A percentile compares a stretch with the other conserved stretches of the same genome.
Evolutionary conservation across 768 basidiomycete species (phyloP).

Genomic region (Austroboletus eburneus): DNA sequence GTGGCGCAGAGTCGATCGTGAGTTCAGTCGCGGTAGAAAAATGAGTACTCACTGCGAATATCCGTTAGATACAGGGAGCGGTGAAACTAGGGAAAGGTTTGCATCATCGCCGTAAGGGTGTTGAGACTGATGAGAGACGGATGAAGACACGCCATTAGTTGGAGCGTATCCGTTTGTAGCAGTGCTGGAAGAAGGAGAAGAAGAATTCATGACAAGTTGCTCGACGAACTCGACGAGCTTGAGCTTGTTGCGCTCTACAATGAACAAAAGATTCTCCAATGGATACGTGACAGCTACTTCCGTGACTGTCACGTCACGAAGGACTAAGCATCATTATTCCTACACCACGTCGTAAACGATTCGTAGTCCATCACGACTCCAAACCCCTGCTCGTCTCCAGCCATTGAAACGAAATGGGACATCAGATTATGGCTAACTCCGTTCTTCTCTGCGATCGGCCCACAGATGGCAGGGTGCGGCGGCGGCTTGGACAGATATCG

Average conservation of each 20-base stretch:
- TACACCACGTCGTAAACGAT: conserved; percentile 21
- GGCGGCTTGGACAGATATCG: conserved; percentile 47
- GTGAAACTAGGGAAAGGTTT: conserved; percentile 20
- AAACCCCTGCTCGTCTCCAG: conserved; percentile 28
- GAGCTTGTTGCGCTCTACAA: background rate
- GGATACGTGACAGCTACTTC: conserved; percentile 11
- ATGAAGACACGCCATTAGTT: conserved; percentile 45
- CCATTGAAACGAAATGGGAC: conserved; percentile 55
- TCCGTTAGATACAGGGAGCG: conserved; percentile 50
- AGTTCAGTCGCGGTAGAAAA: background rate
- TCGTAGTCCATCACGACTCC: conserved; percentile 40
- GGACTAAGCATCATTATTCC: too few species aligned
- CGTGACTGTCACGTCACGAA: conserved; percentile 21
- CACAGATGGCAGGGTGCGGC: conserved; percentile 45
- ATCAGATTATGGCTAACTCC: conserved; percentile 52
- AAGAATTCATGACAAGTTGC: conserved; percentile 21
- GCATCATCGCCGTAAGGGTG: conserved; percentile 34
- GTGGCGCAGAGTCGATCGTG: conserved; percentile 10
- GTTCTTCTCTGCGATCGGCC: conserved; percentile 34
- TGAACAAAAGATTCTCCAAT: conserved; percentile 2
- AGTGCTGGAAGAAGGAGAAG: conserved; percentile 31
- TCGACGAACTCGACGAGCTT: conserved; percentile 2
- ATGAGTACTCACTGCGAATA: conserved; percentile 51
- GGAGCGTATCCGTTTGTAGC: conserved; percentile 51
- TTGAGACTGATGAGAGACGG: conserved; percentile 35